Conservation (phyloP, 2,329 filamentous ascomycete species). For the Xylaria sp. region DNA sequence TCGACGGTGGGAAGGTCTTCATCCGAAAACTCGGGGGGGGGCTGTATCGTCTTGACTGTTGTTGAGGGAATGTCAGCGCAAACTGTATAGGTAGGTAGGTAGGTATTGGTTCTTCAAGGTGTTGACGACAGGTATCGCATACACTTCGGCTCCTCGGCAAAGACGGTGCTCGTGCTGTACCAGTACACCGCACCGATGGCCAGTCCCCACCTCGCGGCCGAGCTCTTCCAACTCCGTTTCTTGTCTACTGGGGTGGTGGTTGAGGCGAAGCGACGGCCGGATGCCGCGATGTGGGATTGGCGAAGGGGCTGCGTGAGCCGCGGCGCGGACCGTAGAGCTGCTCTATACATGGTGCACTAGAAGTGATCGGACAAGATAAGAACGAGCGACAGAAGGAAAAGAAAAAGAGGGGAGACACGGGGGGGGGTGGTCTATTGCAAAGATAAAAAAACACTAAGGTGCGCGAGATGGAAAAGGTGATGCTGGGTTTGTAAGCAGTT, state of each 20-base stretch:
- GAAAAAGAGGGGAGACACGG: conserved; percentile 5
- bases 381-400: conserved; percentile 12
- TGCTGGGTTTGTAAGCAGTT: conserved; percentile 32
- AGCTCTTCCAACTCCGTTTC: conserved; percentile 84
- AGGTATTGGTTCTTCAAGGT: not conserved
- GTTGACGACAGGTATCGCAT: conserved; percentile 51
- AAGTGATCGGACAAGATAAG: not conserved
- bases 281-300: conserved; percentile 52
- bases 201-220: conserved; percentile 76
- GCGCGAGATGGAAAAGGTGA: conserved; percentile 3
- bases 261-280: conserved; percentile 63
- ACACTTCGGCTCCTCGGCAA: conserved; percentile 85
- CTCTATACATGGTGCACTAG: conserved; percentile 60
- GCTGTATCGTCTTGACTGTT: conserved; percentile 49
- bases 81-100: not conserved
- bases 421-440: not conserved
- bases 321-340: conserved; percentile 60
- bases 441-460: not conserved
- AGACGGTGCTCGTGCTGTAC: conserved; percentile 89
- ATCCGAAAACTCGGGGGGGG: conserved; percentile 65
- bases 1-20: conserved; percentile 72
- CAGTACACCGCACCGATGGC: conserved; percentile 85
- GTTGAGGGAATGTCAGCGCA: conserved; percentile 11
- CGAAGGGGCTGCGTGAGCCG: conserved; percentile 57
- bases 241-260: conserved; percentile 68